Evolutionary conservation across 2,329 filamentous ascomycete species (phyloP).

Genomic region (Hypoxylon sp.): DNA sequence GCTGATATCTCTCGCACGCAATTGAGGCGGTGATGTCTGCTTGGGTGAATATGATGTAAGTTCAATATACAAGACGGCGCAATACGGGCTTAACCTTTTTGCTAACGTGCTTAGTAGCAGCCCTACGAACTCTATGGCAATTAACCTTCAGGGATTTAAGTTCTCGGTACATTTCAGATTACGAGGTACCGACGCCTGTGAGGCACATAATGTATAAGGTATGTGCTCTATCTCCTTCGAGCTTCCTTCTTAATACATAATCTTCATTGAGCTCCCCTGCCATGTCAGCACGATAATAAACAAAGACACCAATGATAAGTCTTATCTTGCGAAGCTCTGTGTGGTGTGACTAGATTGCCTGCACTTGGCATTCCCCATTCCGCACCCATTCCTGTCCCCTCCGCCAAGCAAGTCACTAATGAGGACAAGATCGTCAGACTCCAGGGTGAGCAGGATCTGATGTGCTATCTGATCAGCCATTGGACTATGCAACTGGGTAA

Average conservation of each 20-base stretch:
- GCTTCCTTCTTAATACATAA: conserved; percentile 33
- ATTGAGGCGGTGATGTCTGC: neutral
- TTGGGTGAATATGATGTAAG: conserved; percentile 1
- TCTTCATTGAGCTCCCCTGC: conserved; percentile 5
- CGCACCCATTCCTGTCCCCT: conserved; percentile 2
- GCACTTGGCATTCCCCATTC: conserved; percentile 24
- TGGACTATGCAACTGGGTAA: neutral
- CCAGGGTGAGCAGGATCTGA: conserved; percentile 23
- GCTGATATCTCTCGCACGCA: conserved; percentile 17
- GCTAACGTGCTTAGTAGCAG: neutral
- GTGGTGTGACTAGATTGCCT: conserved; percentile 38
- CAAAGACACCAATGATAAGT: conserved; percentile 29
- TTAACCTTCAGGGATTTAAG: neutral
- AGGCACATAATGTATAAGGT: neutral
- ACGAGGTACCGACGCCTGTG: neutral
- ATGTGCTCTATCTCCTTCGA: conserved; percentile 4
- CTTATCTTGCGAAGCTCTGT: conserved; percentile 7
- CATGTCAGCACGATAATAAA: conserved; percentile 37
- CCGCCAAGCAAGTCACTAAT: conserved; percentile 32
- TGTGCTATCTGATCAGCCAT: conserved; percentile 17
- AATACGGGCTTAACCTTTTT: neutral
- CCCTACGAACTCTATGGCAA: neutral
- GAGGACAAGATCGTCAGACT: conserved; percentile 38
- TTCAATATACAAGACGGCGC: neutral
- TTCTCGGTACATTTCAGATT: neutral